Conservation (phyloP, 192 early-diverging fungal genomes). For the Haplosporangium gracile region DNA sequence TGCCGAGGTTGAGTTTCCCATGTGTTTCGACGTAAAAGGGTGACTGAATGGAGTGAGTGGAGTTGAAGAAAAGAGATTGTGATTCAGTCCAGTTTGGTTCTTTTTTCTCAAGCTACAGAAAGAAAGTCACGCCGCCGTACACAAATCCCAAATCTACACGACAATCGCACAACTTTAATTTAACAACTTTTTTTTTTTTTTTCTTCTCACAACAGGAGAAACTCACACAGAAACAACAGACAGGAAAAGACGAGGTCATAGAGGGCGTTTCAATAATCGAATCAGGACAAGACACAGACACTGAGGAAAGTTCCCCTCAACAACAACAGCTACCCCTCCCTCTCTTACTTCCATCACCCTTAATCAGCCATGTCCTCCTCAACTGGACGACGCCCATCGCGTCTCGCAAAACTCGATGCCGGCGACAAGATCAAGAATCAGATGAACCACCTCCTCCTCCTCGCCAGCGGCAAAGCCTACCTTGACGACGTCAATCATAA, state of each 20-base stretch:
- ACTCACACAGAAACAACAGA: neutral
- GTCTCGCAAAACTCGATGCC: neutral
- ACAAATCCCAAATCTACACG: too few species aligned
- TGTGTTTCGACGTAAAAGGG: constrained; percentile 15
- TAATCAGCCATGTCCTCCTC: neutral
- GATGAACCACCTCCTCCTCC: neutral
- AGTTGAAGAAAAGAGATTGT: constrained; percentile 9
- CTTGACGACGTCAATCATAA: neutral
- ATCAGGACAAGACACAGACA: neutral
- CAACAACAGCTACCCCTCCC: neutral
- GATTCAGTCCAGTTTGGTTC: neutral
- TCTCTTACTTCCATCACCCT: neutral
- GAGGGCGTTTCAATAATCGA: neutral
- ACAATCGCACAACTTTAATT: neutral
- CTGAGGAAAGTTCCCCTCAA: neutral
- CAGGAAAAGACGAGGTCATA: neutral
- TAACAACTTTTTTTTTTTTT: neutral
- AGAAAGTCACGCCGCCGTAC: neutral
- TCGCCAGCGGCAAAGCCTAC: neutral
- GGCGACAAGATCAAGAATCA: constrained; percentile 8
- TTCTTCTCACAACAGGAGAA: neutral
- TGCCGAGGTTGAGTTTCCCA: constrained; percentile 48
- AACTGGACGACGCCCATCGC: neutral
- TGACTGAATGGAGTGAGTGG: neutral
- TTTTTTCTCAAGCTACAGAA: neutral